Evolutionary conservation across 257 asterid species (phyloP), one percentile per base, ranked within the genome.

Genomic region (Anisodus acutangulus): DNA sequence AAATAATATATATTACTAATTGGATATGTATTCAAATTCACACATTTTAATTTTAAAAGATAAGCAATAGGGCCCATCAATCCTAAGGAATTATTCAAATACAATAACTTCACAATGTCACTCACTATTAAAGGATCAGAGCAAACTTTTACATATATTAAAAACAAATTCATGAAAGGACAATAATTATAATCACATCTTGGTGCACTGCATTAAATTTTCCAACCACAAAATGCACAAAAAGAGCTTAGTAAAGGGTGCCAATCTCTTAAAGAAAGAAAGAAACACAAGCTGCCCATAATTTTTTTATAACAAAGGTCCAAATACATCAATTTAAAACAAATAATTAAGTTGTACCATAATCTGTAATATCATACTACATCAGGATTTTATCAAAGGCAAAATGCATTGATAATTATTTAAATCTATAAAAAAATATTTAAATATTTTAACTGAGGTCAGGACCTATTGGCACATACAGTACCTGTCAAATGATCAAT

Each of bases 131-230:
- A 64, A 64, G 17, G 71, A 64, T 64, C 71, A 26, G 4, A 0
- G 26, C 71, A 64, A 64, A 10, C 43, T 64, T 64, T 64, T 31
- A 66, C 17, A 66, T 5, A 31, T 15, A 66, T 31, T 66, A 26
- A 26, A 26, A 26, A 26, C 47, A 66, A 10, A 66, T 66, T 16
- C 12, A 66, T n/a, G 39, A 66, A 26, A 35, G 15, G 47, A 31
- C 72, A 66, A 66, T 35, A 6, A 66, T 66, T 66, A 66, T 16
- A 16, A 49, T 15, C 60, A 53, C 62, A 53, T 78, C 62, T 49
- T 78, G 58, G 39, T 78, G 62, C 62, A 51, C 64, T 78, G 82
- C 82, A 78, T 78, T 78, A 51, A 78, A 78, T 78, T 78, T 51
- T n/a, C 60, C 59, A 51, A n/a, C 17, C n/a, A n/a, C n/a, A n/a